Percentiles rank a stretch among this genome's conserved stretches.
These are phyloP conservation scores for Dothistroma septosporum DNA, from an alignment of 2,329 filamentous ascomycete species.

Conservation along the genomic window DNA sequence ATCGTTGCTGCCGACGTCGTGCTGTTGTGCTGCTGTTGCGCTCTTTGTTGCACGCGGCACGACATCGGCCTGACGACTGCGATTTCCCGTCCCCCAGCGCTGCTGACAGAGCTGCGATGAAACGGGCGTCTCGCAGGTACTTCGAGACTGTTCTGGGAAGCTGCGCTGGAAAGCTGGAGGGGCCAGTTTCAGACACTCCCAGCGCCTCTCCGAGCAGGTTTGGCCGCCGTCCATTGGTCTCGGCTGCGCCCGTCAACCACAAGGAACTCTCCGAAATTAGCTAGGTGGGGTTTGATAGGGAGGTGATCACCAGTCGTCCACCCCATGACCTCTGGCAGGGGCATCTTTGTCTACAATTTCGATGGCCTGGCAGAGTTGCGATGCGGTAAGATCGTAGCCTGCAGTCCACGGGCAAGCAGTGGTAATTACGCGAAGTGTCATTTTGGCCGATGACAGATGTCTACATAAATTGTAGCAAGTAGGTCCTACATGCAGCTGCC, in stretches of 20 bases:
- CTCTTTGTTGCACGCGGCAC: neutral
- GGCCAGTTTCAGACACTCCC: neutral
- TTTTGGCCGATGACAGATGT: neutral
- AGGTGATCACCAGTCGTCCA: constrained; percentile 1
- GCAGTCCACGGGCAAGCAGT: neutral
- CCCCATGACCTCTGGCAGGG: constrained; percentile 2
- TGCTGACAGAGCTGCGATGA: constrained; percentile 3
- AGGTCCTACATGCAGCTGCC: neutral
- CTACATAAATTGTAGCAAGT: neutral
- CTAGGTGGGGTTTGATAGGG: constrained; percentile 3
- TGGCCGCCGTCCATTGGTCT: neutral
- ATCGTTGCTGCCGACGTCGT: constrained; percentile 1
- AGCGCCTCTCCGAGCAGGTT: constrained; percentile 5
- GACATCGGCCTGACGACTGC: neutral
- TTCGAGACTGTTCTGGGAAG: neutral
- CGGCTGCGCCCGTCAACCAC: neutral
- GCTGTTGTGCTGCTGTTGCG: neutral
- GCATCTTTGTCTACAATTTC: neutral
- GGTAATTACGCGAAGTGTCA: neutral
- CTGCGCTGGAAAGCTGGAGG: neutral
- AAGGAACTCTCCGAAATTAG: constrained; percentile 4
- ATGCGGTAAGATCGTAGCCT: constrained; percentile 2
- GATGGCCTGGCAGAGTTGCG: neutral
- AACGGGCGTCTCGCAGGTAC: constrained; percentile 1
- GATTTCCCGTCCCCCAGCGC: neutral